phyloP scores from a whole-genome alignment of 2,329 filamentous ascomycete species.

The Diaporthe aspalathi region DNA sequence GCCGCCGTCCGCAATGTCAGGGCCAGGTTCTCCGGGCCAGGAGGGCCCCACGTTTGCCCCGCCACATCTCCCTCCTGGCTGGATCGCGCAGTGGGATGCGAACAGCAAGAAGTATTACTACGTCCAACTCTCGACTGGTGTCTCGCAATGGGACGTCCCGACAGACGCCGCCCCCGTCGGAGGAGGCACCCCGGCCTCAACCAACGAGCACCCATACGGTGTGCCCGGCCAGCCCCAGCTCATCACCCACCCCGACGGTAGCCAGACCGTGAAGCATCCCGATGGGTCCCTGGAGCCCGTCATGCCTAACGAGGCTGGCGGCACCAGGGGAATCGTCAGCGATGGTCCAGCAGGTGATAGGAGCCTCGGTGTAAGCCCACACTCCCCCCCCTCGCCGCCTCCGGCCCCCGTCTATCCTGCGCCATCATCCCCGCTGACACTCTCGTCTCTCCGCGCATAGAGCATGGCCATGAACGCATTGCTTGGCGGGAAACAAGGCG shows the following conservation, averaged over 20 bases:
- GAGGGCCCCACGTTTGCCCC: conserved; percentile 70
- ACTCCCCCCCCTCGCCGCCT: background rate
- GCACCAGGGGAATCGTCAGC: conserved; percentile 42
- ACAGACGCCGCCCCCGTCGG: conserved; percentile 72
- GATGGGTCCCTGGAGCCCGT: conserved; percentile 72
- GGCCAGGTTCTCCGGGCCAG: conserved; percentile 67
- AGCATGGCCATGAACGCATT: conserved; percentile 71
- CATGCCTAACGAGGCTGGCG: conserved; percentile 53
- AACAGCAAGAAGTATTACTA: conserved; percentile 75
- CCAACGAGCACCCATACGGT: conserved; percentile 72
- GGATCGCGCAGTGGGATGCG: conserved; percentile 78
- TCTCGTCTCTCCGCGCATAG: conserved; percentile 49
- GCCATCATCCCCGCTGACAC: conserved; percentile 19
- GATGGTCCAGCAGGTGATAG: conserved; percentile 68
- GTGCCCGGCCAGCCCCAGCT: conserved; percentile 61
- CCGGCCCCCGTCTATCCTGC: background rate
- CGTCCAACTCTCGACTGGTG: conserved; percentile 77
- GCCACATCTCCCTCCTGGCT: conserved; percentile 71
- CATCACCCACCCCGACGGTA: conserved; percentile 72
- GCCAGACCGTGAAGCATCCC: conserved; percentile 69
- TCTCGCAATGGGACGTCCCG: conserved; percentile 80
- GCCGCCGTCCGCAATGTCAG: conserved; percentile 60
- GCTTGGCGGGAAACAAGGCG: conserved; percentile 58
- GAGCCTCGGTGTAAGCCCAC: conserved; percentile 70
- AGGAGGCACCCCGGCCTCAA: conserved; percentile 68